Evolutionary conservation across 1,284 basidiomycete species (phyloP).

Genomic region (Trametes hirsuta): DNA sequence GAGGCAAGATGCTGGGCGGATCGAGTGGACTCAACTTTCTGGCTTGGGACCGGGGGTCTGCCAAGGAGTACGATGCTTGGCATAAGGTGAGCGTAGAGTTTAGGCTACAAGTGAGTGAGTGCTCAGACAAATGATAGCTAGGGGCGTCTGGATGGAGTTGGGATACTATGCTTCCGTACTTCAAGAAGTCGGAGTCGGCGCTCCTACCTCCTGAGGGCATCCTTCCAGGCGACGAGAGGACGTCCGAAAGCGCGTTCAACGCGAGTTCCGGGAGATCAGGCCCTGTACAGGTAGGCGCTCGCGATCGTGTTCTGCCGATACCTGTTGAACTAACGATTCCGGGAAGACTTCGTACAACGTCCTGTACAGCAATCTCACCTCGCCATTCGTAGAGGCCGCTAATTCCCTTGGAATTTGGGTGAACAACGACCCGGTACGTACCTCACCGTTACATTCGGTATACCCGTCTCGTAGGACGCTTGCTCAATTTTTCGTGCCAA

Average conservation of each 20-base stretch:
- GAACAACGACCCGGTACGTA: slow-evolving; percentile 28
- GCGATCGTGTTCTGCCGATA: not conserved
- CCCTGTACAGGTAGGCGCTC: slow-evolving; percentile 14
- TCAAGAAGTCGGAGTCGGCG: slow-evolving; percentile 20
- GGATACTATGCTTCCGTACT: slow-evolving; percentile 21
- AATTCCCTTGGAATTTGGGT: slow-evolving; percentile 26
- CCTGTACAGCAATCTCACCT: slow-evolving; percentile 24
- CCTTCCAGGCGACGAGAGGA: not conserved
- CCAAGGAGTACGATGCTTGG: slow-evolving; percentile 25
- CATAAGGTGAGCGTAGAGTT: not conserved
- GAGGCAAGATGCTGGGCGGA: slow-evolving; percentile 28
- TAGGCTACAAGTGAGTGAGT: too few relatives aligned
- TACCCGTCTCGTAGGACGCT: not conserved
- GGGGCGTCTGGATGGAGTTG: slow-evolving; percentile 20
- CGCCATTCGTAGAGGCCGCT: slow-evolving; percentile 22
- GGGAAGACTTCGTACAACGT: slow-evolving; percentile 25
- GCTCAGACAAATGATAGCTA: not conserved
- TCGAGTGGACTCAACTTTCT: slow-evolving; percentile 26
- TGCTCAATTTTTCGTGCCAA: not conserved
- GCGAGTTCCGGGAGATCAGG: slow-evolving; percentile 14
- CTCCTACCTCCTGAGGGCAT: slow-evolving; percentile 3
- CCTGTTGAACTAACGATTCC: not conserved
- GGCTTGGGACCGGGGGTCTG: slow-evolving; percentile 24
- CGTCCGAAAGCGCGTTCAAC: slow-evolving; percentile 5
- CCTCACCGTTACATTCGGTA: not conserved